Evolutionary conservation across 2,329 filamentous ascomycete species (phyloP), one percentile per base, ranked within the genome.

Genomic region (Aschersonia sp.): DNA sequence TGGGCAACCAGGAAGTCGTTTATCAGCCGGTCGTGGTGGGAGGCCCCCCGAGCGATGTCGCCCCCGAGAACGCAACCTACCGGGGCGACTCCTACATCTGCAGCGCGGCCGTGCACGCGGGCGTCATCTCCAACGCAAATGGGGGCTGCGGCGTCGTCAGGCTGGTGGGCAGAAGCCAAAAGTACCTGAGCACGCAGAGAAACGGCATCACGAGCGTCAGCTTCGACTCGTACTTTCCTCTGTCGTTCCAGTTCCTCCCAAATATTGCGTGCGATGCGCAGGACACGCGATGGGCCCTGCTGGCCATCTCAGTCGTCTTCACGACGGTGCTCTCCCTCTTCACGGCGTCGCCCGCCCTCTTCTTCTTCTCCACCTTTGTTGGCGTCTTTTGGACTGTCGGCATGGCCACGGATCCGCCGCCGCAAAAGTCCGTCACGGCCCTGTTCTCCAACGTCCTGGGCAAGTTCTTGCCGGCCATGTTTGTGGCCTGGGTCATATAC

Each of bases 51-150:
- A 63, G 65, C 45, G 65, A 71, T 31, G 55, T 57, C 5, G 62
- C 58, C 32, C 59, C 65, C 14, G 57, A 61, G 4, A 52, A 62
- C 32, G 74, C 82, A 0, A 70, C 84, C 29, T 97, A 97, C 62
- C 83, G 92, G 14, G 87, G 84, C 8, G 88, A 95, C 63, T 94
- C 87, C 11, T 94, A 86, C 65, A 82, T 95, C 47, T 95, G 88
- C 59, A 82, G 80, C 49, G 75, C 88, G 10, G 88, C 87, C 35
- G 85, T 94, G 45, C 88, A 95, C 59, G 80, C 87, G 1, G 88
- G 87, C 22, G 72, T 89, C 55, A 77, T 94, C 50, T 77, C 76
- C 37, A 78, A 88, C 56, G 65, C 70, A 0, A 69, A 76, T 32
- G 88, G 88, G 39, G 88, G 88, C 1, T 95, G 88, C 55, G 88